Evolutionary conservation across 176 grass and related monocot species (phyloP).

Genomic region (Bolboschoenus planiculmis): DNA sequence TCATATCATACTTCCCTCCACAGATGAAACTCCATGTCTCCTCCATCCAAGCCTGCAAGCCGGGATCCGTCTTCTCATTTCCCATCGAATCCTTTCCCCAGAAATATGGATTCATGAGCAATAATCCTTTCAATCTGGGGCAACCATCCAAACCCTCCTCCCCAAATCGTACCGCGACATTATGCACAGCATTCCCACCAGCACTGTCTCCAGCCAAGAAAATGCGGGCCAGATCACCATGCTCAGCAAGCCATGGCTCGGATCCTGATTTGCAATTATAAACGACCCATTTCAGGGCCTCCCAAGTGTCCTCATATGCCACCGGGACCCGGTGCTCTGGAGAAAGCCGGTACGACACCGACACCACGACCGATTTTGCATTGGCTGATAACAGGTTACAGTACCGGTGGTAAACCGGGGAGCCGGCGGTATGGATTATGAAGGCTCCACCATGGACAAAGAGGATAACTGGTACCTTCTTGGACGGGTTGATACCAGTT

Average conservation of each 20-base stretch:
- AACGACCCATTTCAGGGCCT: conserved; percentile 47
- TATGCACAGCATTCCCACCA: conserved; percentile 75
- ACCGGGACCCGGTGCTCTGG: conserved; percentile 70
- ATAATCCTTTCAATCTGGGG: conserved; percentile 32
- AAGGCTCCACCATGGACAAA: conserved; percentile 94
- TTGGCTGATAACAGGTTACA: conserved; percentile 34
- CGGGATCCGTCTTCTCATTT: conserved; percentile 28
- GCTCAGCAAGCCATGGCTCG: conserved; percentile 49
- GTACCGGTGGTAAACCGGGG: conserved; percentile 57
- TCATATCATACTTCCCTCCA: conserved; percentile 29
- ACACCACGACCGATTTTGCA: conserved; percentile 45
- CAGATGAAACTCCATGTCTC: conserved; percentile 40
- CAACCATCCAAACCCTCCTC: conserved; percentile 38
- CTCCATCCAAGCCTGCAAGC: conserved; percentile 33
- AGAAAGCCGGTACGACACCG: conserved; percentile 54
- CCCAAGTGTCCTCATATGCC: conserved; percentile 83
- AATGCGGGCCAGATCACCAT: conserved; percentile 50
- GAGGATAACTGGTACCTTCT: conserved; percentile 57
- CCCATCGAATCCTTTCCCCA: conserved; percentile 48
- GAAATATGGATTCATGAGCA: conserved; percentile 64
- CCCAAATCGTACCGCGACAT: conserved; percentile 42
- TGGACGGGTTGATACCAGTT: neutral
- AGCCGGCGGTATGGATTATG: conserved; percentile 48
- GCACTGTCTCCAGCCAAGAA: conserved; percentile 70
- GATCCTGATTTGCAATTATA: conserved; percentile 13